Conservation (phyloP, 371 early-diverging fungal genomes). For the Actinomortierella wolfii region DNA sequence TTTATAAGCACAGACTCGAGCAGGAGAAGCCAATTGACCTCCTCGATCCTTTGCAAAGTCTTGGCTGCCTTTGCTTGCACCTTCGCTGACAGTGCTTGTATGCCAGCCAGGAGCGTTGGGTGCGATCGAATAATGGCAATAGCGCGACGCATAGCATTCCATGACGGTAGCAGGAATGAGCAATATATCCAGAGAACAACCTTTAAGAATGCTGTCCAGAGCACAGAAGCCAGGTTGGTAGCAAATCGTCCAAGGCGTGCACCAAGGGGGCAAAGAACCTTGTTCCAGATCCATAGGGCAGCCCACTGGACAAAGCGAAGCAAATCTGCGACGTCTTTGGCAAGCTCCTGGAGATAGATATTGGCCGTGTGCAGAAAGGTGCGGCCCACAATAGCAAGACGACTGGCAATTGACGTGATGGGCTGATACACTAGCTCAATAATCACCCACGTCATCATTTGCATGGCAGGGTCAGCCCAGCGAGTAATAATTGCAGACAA, state of each 20-base stretch:
- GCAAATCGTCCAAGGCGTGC: neutral
- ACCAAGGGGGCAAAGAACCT: slow-evolving; percentile 12
- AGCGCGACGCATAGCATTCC: neutral
- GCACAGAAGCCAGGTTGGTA: slow-evolving; percentile 2
- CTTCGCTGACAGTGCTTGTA: slow-evolving; percentile 27
- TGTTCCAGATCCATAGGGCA: slow-evolving; percentile 23
- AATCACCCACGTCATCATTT: slow-evolving; percentile 15
- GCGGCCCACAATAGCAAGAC: slow-evolving; percentile 12
- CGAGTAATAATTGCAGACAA: neutral
- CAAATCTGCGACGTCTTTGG: slow-evolving; percentile 35
- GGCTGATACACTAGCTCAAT: slow-evolving; percentile 28
- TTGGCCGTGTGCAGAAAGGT: slow-evolving; percentile 32
- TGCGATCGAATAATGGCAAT: slow-evolving; percentile 30
- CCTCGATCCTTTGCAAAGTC: slow-evolving; percentile 13
- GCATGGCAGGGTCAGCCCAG: slow-evolving; percentile 1
- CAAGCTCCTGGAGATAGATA: slow-evolving; percentile 27
- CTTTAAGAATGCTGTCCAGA: slow-evolving; percentile 12
- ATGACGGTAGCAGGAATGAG: slow-evolving; percentile 11
- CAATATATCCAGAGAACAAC: neutral
- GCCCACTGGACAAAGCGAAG: slow-evolving; percentile 5
- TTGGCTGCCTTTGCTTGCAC: slow-evolving; percentile 3
- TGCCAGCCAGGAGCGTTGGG: slow-evolving; percentile 26
- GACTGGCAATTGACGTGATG: slow-evolving; percentile 11
- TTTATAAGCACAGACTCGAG: slow-evolving; percentile 17
- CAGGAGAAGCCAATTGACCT: slow-evolving; percentile 34